Conservation (phyloP, 129 eudicot species). For the Escallonia herrerae region DNA sequence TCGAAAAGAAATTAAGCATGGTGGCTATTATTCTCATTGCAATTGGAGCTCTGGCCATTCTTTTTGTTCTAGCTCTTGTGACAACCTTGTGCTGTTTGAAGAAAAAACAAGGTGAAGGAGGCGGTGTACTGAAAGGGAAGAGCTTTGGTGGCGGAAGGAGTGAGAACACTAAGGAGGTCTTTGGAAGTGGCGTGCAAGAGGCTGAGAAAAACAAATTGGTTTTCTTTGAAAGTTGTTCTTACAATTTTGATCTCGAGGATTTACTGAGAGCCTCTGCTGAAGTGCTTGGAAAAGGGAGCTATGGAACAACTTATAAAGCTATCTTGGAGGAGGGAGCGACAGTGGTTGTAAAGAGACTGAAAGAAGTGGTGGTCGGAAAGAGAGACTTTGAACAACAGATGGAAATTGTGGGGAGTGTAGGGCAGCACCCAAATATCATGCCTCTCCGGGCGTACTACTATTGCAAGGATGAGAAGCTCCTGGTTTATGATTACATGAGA, state of each 20-base stretch:
- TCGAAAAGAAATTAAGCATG: conserved; percentile 37
- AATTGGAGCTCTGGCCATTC: conserved; percentile 38
- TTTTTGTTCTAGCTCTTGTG: conserved; percentile 28
- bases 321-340: conserved; percentile 66
- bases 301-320: conserved; percentile 85
- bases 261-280: conserved; percentile 93
- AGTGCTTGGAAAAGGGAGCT: conserved; percentile 85
- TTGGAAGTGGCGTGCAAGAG: conserved; percentile 64
- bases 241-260: conserved; percentile 81
- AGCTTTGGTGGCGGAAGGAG: conserved; percentile 30
- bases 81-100: conserved; percentile 30
- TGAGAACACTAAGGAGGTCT: conserved; percentile 58
- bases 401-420: conserved; percentile 60
- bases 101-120: conserved; percentile 26
- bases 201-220: conserved; percentile 61
- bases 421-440: conserved; percentile 54
- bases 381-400: conserved; percentile 89
- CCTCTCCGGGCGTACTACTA: conserved; percentile 78
- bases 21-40: conserved; percentile 54
- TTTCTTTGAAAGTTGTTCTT: conserved; percentile 49
- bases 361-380: conserved; percentile 65
- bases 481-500: conserved; percentile 55
- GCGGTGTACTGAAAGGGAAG: conserved; percentile 30
- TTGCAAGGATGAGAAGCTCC: conserved; percentile 82
- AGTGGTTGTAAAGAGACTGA: conserved; percentile 83